Percentiles rank a stretch among this genome's conserved stretches.
Conservation (phyloP, 306 rosid genomes). For the Biancaea sappan region DNA sequence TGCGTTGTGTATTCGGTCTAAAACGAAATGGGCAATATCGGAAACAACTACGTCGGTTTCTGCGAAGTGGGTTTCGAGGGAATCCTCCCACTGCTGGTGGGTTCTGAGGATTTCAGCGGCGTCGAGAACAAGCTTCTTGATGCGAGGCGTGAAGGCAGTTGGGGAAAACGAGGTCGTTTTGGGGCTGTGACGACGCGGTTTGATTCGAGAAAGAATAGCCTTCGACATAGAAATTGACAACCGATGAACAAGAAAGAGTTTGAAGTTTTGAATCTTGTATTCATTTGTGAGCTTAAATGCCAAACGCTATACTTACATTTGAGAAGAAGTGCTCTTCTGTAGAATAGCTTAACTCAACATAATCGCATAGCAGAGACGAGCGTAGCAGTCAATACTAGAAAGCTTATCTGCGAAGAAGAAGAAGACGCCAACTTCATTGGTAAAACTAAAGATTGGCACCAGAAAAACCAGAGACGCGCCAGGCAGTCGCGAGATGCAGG, state of each 20-base stretch:
- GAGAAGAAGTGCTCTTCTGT: not conserved
- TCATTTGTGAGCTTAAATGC: constrained; percentile 27
- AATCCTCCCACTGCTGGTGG: constrained; percentile 51
- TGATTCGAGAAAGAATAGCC: constrained; percentile 68
- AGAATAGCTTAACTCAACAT: not conserved
- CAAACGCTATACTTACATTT: not conserved
- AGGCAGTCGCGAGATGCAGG: too few species aligned
- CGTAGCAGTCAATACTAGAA: not conserved
- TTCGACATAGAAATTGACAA: constrained; percentile 54
- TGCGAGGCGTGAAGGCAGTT: constrained; percentile 27
- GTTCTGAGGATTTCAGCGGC: constrained; percentile 61
- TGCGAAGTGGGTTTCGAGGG: constrained; percentile 56
- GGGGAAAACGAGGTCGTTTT: constrained; percentile 32
- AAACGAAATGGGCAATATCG: constrained; percentile 74
- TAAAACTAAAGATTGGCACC: not conserved
- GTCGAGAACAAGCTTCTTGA: constrained; percentile 47
- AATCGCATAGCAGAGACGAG: not conserved
- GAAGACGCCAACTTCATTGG: not conserved
- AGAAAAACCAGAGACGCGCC: not conserved
- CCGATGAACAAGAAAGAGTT: not conserved
- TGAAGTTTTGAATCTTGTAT: not conserved
- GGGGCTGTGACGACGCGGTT: constrained; percentile 46
- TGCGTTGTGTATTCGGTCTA: constrained; percentile 59
- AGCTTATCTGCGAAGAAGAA: not conserved
- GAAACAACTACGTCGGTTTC: constrained; percentile 54